Evolutionary conservation across 768 basidiomycete genomes (phyloP).

Genomic region (Kwoniella sp.): DNA sequence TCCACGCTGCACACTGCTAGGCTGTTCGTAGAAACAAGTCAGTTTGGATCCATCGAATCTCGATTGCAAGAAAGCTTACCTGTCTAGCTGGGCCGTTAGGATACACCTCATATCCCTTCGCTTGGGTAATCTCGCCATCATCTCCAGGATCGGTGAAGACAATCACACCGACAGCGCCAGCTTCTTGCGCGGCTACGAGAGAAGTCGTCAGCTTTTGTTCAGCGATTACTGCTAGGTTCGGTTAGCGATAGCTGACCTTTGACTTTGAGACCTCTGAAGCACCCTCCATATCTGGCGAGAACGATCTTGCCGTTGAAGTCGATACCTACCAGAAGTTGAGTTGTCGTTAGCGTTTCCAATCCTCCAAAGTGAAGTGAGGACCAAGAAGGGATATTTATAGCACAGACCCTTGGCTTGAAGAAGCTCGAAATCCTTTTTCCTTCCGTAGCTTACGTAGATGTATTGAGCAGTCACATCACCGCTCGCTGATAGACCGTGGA

Average conservation of each 20-base stretch:
- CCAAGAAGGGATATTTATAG: no score
- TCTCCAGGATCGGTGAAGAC: slow-evolving; percentile 86
- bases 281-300: slow-evolving; percentile 69
- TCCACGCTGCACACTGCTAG: slow-evolving; percentile 70
- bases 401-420: slow-evolving; percentile 65
- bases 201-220: background rate
- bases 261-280: slow-evolving; percentile 85
- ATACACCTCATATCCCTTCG: slow-evolving; percentile 74
- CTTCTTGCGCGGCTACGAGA: slow-evolving; percentile 68
- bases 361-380: no score
- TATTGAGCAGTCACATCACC: slow-evolving; percentile 65
- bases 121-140: slow-evolving; percentile 73
- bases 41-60: slow-evolving; percentile 57
- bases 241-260: slow-evolving; percentile 21
- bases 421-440: slow-evolving; percentile 70
- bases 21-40: slow-evolving; percentile 9
- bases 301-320: slow-evolving; percentile 77
- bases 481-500: slow-evolving; percentile 78
- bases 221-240: background rate
- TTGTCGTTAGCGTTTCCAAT: background rate
- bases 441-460: slow-evolving; percentile 79
- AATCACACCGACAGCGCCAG: slow-evolving; percentile 69
- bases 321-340: slow-evolving; percentile 60
- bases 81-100: slow-evolving; percentile 87
- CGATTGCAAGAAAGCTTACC: slow-evolving; percentile 12